Base-by-base conservation (phyloP, 2,329 filamentous ascomycete genomes). In the Colletotrichum chrysophilum region DNA sequence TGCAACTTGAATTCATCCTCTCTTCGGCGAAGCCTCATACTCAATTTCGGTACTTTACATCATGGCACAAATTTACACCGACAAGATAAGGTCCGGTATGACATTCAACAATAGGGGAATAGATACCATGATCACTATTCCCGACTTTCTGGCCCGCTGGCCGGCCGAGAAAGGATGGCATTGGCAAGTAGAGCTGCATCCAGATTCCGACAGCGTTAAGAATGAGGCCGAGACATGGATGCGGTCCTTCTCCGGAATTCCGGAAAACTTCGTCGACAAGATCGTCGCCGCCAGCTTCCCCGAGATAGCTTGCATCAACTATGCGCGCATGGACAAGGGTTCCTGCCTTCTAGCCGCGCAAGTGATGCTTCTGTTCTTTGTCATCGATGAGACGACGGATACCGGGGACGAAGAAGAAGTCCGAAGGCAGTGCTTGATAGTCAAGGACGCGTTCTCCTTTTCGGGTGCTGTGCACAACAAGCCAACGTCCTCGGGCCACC, bases 21-120 rank as follows among this genome's bases (percentile, higher is more conserved):
- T 52, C 12, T 13, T 13, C 18, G 4, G 2, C 5, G 18, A 52
- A 52, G 2, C 2, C 6, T 52, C 2, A 21, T 52, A 13, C 10
- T 52, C 4, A 52, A 0, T 2, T 24, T 52, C n/a, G 7, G 12
- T 52, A 4, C 0, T 13, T 52, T 2, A 13, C 12, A 24, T 4
- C 10, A 21, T 52, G n/a, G 9, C 6, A 2, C 43, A 52, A 13
- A 21, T 21, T 4, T 48, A 21, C 43, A 48, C 10, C 10, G 43
- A 21, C n/a, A 48, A n/a, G 10, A 21, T 21, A 7, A 4, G n/a
- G 2, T 21, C n/a, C 10, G n/a, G 7, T 4, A 21, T 48, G n/a
- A 48, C 5, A 52, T 52, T 21, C 12, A 52, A 21, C 2, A 52
- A 24, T 2, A 13, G n/a, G n/a, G 4, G 10, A 7, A 13, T 13